Percentiles rank a stretch among this genome's conserved stretches.
These are phyloP conservation scores for Euphrasia confusa DNA, from an alignment of 257 asterid genomes.

Conservation along the genomic window DNA sequence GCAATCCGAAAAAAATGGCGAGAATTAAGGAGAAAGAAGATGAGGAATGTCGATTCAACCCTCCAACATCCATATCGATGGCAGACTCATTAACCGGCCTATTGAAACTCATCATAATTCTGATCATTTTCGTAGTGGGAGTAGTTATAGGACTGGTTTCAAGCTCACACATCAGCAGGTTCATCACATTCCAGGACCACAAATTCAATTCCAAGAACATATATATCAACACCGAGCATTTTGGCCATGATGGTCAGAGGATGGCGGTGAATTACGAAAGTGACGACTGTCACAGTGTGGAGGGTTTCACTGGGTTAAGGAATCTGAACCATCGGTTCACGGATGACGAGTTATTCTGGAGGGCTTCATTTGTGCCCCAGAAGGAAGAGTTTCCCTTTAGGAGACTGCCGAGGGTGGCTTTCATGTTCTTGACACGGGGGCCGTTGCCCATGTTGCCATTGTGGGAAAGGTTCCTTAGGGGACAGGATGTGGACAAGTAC, in stretches of 20 bases:
- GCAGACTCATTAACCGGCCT: slow-evolving; percentile 62
- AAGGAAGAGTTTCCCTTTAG: slow-evolving; percentile 68
- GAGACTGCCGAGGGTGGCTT: slow-evolving; percentile 81
- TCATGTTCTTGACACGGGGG: slow-evolving; percentile 89
- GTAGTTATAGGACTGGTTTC: slow-evolving; percentile 81
- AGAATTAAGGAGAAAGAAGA: slow-evolving; percentile 62
- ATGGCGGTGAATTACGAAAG: slow-evolving; percentile 31
- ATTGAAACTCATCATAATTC: slow-evolving; percentile 43
- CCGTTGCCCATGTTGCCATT: slow-evolving; percentile 74
- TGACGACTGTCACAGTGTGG: slow-evolving; percentile 54
- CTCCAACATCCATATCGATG: slow-evolving; percentile 28
- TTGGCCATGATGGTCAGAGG: slow-evolving; percentile 25
- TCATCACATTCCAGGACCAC: slow-evolving; percentile 42
- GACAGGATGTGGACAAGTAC: slow-evolving; percentile 54
- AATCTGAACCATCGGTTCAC: slow-evolving; percentile 60
- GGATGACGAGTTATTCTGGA: slow-evolving; percentile 88
- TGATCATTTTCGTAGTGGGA: slow-evolving; percentile 75
- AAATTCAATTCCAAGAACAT: slow-evolving; percentile 33
- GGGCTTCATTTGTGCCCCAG: slow-evolving; percentile 85
- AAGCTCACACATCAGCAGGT: slow-evolving; percentile 72
- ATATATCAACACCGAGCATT: slow-evolving; percentile 31
- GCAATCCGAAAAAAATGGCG: slow-evolving; percentile 29
- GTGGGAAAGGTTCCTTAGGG: slow-evolving; percentile 91
- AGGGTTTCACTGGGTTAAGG: slow-evolving; percentile 43
- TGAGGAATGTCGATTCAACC: slow-evolving; percentile 29